These are phyloP conservation scores for Fusarium sp. DNA, from an alignment of 2,329 filamentous ascomycete species.

Conservation along the genomic window DNA sequence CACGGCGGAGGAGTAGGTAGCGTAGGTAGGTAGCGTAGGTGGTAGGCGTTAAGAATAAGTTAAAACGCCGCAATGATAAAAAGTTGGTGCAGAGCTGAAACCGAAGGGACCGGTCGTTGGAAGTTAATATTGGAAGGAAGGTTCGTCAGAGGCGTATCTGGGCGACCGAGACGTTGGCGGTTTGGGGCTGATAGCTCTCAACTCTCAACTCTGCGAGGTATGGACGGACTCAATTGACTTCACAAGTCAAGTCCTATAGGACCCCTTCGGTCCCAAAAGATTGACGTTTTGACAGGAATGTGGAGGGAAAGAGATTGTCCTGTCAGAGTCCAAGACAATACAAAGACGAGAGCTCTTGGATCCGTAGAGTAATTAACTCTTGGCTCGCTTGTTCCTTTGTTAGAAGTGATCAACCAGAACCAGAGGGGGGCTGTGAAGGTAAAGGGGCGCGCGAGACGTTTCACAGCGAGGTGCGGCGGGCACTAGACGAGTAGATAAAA, in stretches of 20 bases:
- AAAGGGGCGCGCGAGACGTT: conserved; percentile 45
- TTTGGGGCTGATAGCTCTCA: conserved; percentile 19
- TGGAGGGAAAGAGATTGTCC: conserved; percentile 2
- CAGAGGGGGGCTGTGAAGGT: conserved; percentile 22
- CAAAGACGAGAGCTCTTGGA: neutral
- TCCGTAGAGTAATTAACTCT: neutral
- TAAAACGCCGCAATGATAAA: conserved; percentile 16
- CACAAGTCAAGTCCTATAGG: conserved; percentile 1
- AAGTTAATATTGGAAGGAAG: conserved; percentile 18
- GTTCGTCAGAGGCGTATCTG: conserved; percentile 38
- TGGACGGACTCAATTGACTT: neutral
- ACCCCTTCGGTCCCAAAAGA: conserved; percentile 15
- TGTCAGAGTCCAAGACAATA: conserved; percentile 9
- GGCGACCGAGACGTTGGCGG: conserved; percentile 22
- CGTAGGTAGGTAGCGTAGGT: neutral
- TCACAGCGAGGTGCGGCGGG: conserved; percentile 45
- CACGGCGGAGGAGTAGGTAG: neutral
- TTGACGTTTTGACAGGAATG: conserved; percentile 26
- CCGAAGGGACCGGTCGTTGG: conserved; percentile 23
- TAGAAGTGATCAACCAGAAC: conserved; percentile 5
- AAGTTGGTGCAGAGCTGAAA: conserved; percentile 31
- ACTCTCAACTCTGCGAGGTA: neutral
- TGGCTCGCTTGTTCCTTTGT: conserved; percentile 20
- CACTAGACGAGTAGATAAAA: conserved; percentile 40
- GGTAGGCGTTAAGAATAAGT: neutral